These are phyloP conservation scores for Aurifilum marmelostoma DNA, from an alignment of 2,329 filamentous ascomycete species.

Conservation along the genomic window DNA sequence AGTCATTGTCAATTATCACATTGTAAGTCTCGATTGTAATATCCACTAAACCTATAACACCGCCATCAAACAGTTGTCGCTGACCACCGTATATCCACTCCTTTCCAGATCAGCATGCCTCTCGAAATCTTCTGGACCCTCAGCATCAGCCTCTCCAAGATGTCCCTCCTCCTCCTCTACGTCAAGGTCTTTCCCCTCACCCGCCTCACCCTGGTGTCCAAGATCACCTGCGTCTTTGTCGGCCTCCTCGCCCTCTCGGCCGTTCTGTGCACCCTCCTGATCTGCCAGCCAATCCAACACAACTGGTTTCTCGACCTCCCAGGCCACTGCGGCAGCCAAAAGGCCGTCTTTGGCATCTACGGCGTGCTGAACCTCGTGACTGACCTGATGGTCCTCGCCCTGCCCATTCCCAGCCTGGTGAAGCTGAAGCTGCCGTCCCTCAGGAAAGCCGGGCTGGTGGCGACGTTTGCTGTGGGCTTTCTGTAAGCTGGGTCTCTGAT, in stretches of 20 bases:
- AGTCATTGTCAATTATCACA: constrained; percentile 20
- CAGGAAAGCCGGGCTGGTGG: constrained; percentile 19
- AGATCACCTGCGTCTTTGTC: constrained; percentile 28
- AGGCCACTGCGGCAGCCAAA: constrained; percentile 31
- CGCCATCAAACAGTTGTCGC: not conserved
- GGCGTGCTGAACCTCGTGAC: constrained; percentile 24
- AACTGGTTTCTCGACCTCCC: constrained; percentile 35
- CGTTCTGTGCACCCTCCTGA: constrained; percentile 29
- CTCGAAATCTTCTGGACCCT: constrained; percentile 24
- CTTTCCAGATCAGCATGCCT: constrained; percentile 13
- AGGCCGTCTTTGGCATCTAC: constrained; percentile 27
- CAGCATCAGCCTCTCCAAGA: constrained; percentile 23
- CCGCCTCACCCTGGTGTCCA: constrained; percentile 21
- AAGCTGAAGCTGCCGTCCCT: constrained; percentile 14
- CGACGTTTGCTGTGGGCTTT: constrained; percentile 20
- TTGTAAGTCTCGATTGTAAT: not conserved
- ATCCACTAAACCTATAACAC: too few relatives aligned
- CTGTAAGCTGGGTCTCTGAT: not conserved
- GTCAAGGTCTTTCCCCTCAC: constrained; percentile 24
- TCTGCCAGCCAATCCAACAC: constrained; percentile 33
- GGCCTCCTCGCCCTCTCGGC: constrained; percentile 31
- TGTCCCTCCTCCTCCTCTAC: constrained; percentile 23
- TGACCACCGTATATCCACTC: not conserved
- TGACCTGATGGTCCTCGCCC: constrained; percentile 20
- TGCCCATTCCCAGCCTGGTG: constrained; percentile 21